Percentiles rank a stretch among this genome's conserved stretches.
Conservation (phyloP, 164 flowering plant species). For the Chimonanthus salicifolius region DNA sequence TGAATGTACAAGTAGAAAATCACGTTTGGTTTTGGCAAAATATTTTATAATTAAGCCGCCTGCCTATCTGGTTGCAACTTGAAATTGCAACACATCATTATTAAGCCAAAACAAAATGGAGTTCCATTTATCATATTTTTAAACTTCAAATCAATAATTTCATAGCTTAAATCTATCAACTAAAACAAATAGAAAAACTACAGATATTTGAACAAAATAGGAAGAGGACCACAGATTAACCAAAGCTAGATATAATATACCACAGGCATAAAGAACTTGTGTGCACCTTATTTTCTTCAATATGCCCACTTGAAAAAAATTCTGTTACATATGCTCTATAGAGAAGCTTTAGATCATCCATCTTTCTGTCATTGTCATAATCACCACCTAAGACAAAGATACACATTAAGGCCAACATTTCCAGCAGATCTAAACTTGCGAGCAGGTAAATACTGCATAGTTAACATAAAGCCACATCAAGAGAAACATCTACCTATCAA, state of each 20-base stretch:
- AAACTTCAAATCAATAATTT: no score
- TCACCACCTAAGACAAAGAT: slow-evolving; percentile 71
- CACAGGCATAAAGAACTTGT: background rate
- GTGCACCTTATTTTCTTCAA: slow-evolving; percentile 74
- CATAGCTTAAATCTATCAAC: no score
- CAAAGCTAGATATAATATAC: background rate
- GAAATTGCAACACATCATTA: no score
- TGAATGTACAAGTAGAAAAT: no score
- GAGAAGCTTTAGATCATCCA: slow-evolving; percentile 84
- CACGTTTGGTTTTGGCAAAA: no score
- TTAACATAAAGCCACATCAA: background rate
- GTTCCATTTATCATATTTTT: no score
- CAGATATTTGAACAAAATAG: background rate
- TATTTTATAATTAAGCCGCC: no score
- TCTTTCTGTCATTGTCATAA: slow-evolving; percentile 73
- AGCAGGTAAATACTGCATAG: background rate
- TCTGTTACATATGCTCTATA: slow-evolving; percentile 76
- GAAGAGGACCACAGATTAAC: background rate
- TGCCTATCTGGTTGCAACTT: no score
- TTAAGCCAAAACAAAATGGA: no score
- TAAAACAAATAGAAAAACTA: background rate
- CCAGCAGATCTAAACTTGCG: background rate
- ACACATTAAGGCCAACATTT: background rate
- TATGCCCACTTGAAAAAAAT: slow-evolving; percentile 63
- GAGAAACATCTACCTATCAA: slow-evolving; percentile 47